These are phyloP conservation scores for Candida broadrunensis DNA, from an alignment of 805 yeast genomes.

Conservation along the genomic window DNA sequence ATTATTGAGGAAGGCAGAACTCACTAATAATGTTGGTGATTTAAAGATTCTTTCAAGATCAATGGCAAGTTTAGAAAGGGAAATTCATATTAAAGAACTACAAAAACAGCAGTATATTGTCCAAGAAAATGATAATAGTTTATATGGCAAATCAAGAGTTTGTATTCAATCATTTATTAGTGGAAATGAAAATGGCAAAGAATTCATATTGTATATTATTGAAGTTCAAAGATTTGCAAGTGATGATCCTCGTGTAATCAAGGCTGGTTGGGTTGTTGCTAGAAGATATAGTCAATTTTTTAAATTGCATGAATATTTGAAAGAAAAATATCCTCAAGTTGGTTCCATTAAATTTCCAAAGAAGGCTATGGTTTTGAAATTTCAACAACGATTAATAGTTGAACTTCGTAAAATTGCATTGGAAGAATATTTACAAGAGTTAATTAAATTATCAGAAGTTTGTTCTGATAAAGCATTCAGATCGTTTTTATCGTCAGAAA, in stretches of 20 bases:
- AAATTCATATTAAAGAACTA: conserved; percentile 68
- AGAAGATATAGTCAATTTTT: conserved; percentile 83
- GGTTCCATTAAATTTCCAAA: conserved; percentile 54
- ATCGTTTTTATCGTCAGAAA: conserved; percentile 72
- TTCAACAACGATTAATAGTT: conserved; percentile 60
- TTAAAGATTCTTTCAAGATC: conserved; percentile 68
- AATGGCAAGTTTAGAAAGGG: conserved; percentile 61
- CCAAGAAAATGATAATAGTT: conserved; percentile 76
- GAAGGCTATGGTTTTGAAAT: conserved; percentile 64
- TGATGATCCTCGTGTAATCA: conserved; percentile 39
- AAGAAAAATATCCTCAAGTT: conserved; percentile 46
- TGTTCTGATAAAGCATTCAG: conserved; percentile 74
- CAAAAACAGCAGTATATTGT: conserved; percentile 78
- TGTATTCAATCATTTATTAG: conserved; percentile 52
- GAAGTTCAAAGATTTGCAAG: conserved; percentile 59
- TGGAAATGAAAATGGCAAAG: conserved; percentile 56
- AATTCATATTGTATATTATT: conserved; percentile 68
- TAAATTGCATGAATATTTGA: conserved; percentile 64
- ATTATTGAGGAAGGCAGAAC: conserved; percentile 74
- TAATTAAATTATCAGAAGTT: conserved; percentile 62
- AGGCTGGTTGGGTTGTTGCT: conserved; percentile 89
- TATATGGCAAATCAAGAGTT: conserved; percentile 63
- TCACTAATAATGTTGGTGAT: conserved; percentile 74
- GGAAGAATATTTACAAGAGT: conserved; percentile 56
- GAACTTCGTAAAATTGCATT: conserved; percentile 62